These are phyloP conservation scores for Mercurialis annua DNA, from an alignment of 345 rosid genomes.

Conservation along the genomic window DNA sequence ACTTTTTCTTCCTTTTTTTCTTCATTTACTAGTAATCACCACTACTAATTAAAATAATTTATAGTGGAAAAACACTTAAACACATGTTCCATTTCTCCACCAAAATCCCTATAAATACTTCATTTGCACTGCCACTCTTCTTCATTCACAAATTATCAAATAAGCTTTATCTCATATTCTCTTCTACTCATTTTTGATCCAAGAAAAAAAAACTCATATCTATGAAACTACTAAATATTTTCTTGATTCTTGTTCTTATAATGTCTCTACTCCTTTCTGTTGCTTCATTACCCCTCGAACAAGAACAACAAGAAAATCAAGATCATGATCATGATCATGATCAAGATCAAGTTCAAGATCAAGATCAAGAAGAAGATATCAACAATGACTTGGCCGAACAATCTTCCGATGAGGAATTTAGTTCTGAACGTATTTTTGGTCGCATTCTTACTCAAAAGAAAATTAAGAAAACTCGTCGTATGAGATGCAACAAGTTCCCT, in stretches of 20 bases:
- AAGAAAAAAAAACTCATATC: too few species aligned
- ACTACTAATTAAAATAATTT: background rate
- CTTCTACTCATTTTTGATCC: too few species aligned
- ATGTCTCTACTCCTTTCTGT: background rate
- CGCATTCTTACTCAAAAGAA: conserved; percentile 10
- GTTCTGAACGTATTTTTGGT: background rate
- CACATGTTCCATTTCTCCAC: too few species aligned
- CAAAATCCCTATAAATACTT: too few species aligned
- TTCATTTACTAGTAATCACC: background rate
- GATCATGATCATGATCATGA: too few species aligned
- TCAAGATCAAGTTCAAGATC: background rate
- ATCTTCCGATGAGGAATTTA: background rate
- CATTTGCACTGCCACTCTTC: too few species aligned
- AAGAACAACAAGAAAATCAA: too few species aligned
- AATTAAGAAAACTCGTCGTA: background rate
- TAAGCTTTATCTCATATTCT: too few species aligned
- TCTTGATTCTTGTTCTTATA: too few species aligned
- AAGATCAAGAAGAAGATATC: background rate
- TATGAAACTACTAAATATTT: too few species aligned
- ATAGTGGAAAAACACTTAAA: background rate
- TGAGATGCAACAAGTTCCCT: background rate
- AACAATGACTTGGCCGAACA: background rate
- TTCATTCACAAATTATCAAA: too few species aligned
- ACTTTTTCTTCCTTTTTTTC: background rate
- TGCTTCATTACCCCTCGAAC: background rate